Base-by-base conservation (phyloP, 1,139 yeast genomes). In the Arxiozyma heterogenica region DNA sequence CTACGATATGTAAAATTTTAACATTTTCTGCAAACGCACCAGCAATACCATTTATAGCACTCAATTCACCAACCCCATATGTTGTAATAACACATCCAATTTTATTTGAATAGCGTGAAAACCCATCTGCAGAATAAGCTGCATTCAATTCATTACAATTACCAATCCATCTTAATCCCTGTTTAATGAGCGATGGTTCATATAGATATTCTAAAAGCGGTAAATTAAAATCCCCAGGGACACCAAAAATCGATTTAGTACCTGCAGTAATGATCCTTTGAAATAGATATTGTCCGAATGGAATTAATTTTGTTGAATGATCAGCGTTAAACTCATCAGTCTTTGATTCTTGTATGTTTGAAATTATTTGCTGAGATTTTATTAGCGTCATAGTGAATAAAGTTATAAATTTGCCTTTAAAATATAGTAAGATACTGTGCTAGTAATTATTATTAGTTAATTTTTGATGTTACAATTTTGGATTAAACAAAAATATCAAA, bases 51-150 rank as follows among this genome's bases (percentile, higher is more conserved):
- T 83, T 83, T 53, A 83, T 65, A 2, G 88, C 86, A 43, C 84
- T 78, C 58, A 84, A 73, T 65, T 84, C 91, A 55, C 91, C 91
- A 23, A 84, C 91, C 53, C 89, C 89, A 66, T 74, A 81, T 1
- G 90, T 84, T 49, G 89, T 82, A 57, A 83, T 73, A 51, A 83
- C 65, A 53, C 81, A 79, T 22, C 80, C 81, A 56, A 82, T 72
- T 2, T 83, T 80, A 23, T 81, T 75, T 57, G 82, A 81, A 59
- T 81, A 77, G 58, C 89, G 75, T 27, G 86, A 77, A 67, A 83
- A 83, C 1, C 88, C 89, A 63, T 83, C 87, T 12, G 83, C 84
- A 8, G 84, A 75, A 60, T 83, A 83, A 23, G 85, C 86, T 8
- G 79, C 75, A 61, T 78, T 78, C 54, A 78, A 62, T 60, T 78